Conservation (phyloP, 2,329 filamentous ascomycete species). For the Microcyclospora pomicola region DNA sequence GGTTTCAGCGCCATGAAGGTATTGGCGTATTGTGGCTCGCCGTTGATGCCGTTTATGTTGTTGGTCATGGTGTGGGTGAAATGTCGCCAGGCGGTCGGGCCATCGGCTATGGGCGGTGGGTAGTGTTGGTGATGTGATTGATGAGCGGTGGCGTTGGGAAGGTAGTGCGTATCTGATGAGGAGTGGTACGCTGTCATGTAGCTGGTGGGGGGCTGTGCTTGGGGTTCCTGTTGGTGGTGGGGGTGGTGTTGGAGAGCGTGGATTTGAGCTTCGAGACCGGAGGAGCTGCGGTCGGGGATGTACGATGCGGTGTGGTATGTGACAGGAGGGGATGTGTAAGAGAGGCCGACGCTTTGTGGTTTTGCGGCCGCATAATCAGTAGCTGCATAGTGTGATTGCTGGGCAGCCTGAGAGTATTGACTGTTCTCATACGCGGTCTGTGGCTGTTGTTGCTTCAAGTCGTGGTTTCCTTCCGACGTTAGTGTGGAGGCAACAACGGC, state of each 20-base stretch:
- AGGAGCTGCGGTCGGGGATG: neutral
- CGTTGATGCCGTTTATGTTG: slow-evolving; percentile 3
- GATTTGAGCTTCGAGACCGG: slow-evolving; percentile 1
- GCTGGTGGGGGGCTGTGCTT: slow-evolving; percentile 3
- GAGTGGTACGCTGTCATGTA: slow-evolving; percentile 2
- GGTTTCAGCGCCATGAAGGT: slow-evolving; percentile 7
- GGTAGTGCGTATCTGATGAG: slow-evolving; percentile 4
- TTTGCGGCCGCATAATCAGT: neutral
- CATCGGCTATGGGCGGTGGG: slow-evolving; percentile 5
- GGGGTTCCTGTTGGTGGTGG: neutral
- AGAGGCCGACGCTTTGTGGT: neutral
- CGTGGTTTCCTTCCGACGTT: too few relatives aligned
- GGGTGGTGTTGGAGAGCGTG: slow-evolving; percentile 2
- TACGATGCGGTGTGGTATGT: neutral
- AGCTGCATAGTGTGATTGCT: slow-evolving; percentile 1
- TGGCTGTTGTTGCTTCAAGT: slow-evolving; percentile 2
- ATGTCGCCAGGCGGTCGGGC: slow-evolving; percentile 20
- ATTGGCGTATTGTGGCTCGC: neutral
- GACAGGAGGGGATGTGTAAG: neutral
- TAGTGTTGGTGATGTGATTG: slow-evolving; percentile 5
- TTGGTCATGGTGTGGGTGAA: slow-evolving; percentile 19
- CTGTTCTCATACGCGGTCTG: slow-evolving; percentile 1
- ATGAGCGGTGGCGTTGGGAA: slow-evolving; percentile 7
- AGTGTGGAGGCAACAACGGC: slow-evolving; percentile 28
- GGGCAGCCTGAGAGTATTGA: slow-evolving; percentile 4